Conservation (phyloP, 2,329 filamentous ascomycete genomes). For the Cladosporium austrohemisphaericum region DNA sequence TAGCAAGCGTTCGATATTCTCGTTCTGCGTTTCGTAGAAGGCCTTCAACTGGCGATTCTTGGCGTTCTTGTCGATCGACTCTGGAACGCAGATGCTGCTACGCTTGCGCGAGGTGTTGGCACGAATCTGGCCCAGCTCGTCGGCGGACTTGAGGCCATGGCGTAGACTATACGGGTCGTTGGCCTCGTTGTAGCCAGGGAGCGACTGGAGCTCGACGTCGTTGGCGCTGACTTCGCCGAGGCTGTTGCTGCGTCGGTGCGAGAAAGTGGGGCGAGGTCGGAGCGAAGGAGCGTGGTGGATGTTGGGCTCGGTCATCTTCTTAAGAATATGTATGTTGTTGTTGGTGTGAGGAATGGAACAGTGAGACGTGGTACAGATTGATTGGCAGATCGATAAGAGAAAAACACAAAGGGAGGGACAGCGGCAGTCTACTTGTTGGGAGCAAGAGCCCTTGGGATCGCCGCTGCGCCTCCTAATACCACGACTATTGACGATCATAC, state of each 20-base stretch:
- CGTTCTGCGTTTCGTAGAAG: constrained; percentile 90
- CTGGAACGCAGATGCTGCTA: constrained; percentile 36
- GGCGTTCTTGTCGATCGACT: constrained; percentile 41
- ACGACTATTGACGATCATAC: too few species aligned
- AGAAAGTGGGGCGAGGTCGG: constrained; percentile 39
- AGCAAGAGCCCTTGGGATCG: too few species aligned
- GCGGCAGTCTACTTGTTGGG: too few species aligned
- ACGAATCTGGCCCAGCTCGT: constrained; percentile 72
- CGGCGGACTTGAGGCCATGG: constrained; percentile 69
- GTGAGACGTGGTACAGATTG: neutral
- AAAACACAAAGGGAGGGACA: too few species aligned
- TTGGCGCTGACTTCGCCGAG: constrained; percentile 20
- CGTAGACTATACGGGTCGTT: constrained; percentile 81
- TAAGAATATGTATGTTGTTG: neutral
- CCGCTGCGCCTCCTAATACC: too few species aligned
- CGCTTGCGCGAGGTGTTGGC: constrained; percentile 79
- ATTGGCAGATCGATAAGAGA: too few species aligned
- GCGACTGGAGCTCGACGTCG: constrained; percentile 44
- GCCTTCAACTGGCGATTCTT: constrained; percentile 60
- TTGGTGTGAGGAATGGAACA: neutral
- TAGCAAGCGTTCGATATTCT: constrained; percentile 84
- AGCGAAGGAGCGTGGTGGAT: constrained; percentile 48
- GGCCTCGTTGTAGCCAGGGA: constrained; percentile 58
- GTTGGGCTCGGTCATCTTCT: constrained; percentile 37
- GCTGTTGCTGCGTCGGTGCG: constrained; percentile 28